Evolutionary conservation across 179 eudicot species (phyloP), one percentile per base, ranked within the genome.

Genomic region (Vitellaria paradoxa): DNA sequence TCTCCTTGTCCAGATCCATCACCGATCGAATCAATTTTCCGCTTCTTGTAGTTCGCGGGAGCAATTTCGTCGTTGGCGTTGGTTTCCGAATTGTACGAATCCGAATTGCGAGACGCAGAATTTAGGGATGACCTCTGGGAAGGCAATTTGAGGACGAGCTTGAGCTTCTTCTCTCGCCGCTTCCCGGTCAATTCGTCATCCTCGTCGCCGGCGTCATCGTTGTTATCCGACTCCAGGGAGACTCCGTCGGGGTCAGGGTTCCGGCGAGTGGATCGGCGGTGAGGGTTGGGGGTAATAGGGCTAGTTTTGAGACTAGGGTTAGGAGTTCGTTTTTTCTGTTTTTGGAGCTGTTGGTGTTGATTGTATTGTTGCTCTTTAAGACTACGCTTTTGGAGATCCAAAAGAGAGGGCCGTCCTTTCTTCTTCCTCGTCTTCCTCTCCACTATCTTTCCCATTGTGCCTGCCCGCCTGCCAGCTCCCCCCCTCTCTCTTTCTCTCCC

Each of bases 351-450:
- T 8, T 26, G 76, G 5, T 78, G 65, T 20, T 69, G 79, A 42
- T 74, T 73, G 15, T 53, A 73, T 65, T 77, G 82, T 23, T 82
- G 85, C 30, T 81, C 76, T 56, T 87, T 85, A 70, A 87, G 69
- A 20, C 67, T 53, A n/a, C 89, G 89, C 52, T 86, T 88, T 65
- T 88, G 91, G 70, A 88, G 86, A 86, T 88, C 91, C 65, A 84
- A 77, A 18, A 86, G 87, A 78, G 91, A 88, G 12, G 91, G 91
- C 3, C 87, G 82, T 12, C 90, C 90, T 84, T 88, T 87, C 90
- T 87, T 85, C 88, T 84, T 87, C 87, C 77, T 85, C 88, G 74
- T 83, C 88, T 78, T 45, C 55, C 53, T 78, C 85, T 80, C 87
- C 79, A 79, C 85, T 40, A 74, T 67, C 82, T 82, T 85, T 61